Percentiles rank a stretch among this genome's conserved stretches.
phyloP scores from a whole-genome alignment of 1,284 basidiomycete species.

The Chalciporus sp. region DNA sequence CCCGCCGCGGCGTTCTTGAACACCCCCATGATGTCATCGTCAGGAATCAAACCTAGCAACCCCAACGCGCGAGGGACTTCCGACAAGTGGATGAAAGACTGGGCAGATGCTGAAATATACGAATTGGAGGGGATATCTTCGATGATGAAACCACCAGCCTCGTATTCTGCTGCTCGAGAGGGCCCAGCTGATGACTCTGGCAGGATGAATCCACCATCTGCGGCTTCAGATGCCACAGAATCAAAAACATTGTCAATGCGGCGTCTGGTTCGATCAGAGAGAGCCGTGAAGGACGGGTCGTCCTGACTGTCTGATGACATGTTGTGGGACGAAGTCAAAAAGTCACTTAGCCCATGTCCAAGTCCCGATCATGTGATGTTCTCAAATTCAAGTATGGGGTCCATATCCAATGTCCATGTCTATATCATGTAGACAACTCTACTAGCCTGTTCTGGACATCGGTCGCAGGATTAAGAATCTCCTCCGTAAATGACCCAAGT shows the following conservation, averaged over 20 bases:
- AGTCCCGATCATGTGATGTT: slow-evolving; percentile 5
- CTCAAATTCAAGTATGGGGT: neutral
- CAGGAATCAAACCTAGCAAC: slow-evolving; percentile 61
- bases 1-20: slow-evolving; percentile 73
- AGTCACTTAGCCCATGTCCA: neutral
- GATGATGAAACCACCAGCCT: slow-evolving; percentile 33
- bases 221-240: slow-evolving; percentile 7
- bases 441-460: slow-evolving; percentile 47
- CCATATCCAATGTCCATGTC: too few species aligned
- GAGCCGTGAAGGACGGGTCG: slow-evolving; percentile 27
- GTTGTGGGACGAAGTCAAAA: neutral
- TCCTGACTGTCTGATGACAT: slow-evolving; percentile 24
- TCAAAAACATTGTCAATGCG: slow-evolving; percentile 35
- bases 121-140: slow-evolving; percentile 15
- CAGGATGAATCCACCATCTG: slow-evolving; percentile 21
- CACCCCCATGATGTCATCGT: slow-evolving; percentile 69
- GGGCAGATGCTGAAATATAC: neutral
- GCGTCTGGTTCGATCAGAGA: slow-evolving; percentile 22
- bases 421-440: slow-evolving; percentile 1
- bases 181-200: slow-evolving; percentile 16
- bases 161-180: slow-evolving; percentile 15
- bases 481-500: slow-evolving; percentile 31
- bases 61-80: slow-evolving; percentile 65
- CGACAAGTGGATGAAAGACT: slow-evolving; percentile 48
- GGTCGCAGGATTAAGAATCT: slow-evolving; percentile 44